phyloP scores from a whole-genome alignment of 345 rosid genomes.

The Eutrema yunnanense region DNA sequence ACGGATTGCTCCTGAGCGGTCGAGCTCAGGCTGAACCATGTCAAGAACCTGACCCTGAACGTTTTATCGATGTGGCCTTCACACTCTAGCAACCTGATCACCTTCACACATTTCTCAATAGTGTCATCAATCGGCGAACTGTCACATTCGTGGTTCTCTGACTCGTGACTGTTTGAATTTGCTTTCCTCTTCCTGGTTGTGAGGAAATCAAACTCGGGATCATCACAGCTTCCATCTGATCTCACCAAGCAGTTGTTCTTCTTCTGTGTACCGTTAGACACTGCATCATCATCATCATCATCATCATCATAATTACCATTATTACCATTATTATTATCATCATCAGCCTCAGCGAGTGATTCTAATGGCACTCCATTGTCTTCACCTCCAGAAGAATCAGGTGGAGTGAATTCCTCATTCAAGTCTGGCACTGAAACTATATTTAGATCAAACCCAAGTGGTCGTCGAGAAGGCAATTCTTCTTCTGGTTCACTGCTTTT shows the following conservation, averaged over 20 bases:
- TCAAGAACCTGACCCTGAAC: constrained; percentile 79
- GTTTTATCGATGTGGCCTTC: constrained; percentile 68
- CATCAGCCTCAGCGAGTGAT: constrained; percentile 47
- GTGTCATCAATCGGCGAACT: constrained; percentile 79
- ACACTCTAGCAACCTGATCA: constrained; percentile 74
- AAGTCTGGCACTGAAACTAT: constrained; percentile 81
- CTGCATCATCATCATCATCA: constrained; percentile 55
- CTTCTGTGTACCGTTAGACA: constrained; percentile 58
- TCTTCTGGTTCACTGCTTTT: constrained; percentile 48
- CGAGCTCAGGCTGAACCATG: constrained; percentile 94
- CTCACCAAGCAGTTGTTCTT: constrained; percentile 40
- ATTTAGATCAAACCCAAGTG: constrained; percentile 72
- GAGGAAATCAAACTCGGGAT: constrained; percentile 55
- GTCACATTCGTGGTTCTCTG: constrained; percentile 74
- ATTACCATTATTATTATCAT: background rate
- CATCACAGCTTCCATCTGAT: constrained; percentile 57
- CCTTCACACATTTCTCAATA: constrained; percentile 82
- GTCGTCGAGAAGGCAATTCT: constrained; percentile 36
- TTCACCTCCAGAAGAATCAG: constrained; percentile 81
- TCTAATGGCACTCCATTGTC: constrained; percentile 63
- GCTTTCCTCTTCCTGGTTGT: constrained; percentile 65
- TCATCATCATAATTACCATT: too few relatives aligned
- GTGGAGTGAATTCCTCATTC: constrained; percentile 82
- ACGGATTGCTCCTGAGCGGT: constrained; percentile 81
- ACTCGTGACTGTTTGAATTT: constrained; percentile 33